Evolutionary conservation across 2,329 filamentous ascomycete species (phyloP).

Genomic region (Rhinocladiella similis): DNA sequence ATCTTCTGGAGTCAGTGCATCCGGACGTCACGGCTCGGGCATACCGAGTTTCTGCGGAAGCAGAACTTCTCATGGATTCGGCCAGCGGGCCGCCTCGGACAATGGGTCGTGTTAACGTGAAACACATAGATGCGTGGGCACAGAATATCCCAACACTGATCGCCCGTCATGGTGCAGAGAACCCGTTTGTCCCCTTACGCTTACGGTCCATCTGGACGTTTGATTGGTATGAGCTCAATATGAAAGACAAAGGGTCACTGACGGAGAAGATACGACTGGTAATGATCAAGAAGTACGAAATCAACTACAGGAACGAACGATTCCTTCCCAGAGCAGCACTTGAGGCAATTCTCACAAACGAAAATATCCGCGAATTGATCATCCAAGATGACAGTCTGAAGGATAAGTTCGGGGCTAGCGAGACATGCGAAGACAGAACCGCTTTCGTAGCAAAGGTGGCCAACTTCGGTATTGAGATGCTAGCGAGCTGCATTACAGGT

Average conservation of each 20-base stretch:
- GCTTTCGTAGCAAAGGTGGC: background rate
- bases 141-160: background rate
- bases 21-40: too few relatives aligned
- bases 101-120: background rate
- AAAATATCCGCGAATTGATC: background rate
- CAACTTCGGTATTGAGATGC: background rate
- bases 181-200: background rate
- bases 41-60: background rate
- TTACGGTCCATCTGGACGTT: background rate
- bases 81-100: background rate
- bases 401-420: background rate
- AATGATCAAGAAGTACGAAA: background rate
- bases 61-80: background rate
- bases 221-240: background rate
- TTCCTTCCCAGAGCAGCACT: background rate
- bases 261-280: background rate
- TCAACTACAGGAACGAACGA: background rate
- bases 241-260: background rate
- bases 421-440: background rate
- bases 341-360: background rate
- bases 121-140: background rate
- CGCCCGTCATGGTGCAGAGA: background rate
- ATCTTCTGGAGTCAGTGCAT: too few relatives aligned
- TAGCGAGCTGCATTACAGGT: background rate
- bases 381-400: background rate